A percentile compares a stretch with the other conserved stretches of the same genome.
Evolutionary conservation across 192 early-diverging fungal genomes (phyloP).

Genomic region (Umbelopsis sp.): DNA sequence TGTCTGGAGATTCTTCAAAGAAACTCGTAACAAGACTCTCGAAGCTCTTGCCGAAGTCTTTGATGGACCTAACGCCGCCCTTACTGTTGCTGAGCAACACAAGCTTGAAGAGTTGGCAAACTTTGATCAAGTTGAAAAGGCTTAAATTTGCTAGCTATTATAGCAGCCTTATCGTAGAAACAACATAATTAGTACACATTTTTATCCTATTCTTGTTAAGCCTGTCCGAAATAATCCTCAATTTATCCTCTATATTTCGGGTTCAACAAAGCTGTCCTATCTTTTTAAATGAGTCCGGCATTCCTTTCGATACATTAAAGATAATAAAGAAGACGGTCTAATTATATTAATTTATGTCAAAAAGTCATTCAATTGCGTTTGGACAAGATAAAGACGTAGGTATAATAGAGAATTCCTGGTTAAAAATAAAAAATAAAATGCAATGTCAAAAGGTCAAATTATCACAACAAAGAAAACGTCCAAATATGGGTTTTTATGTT

Average conservation of each 20-base stretch:
- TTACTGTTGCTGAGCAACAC: background rate
- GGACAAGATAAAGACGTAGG: no score
- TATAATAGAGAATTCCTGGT: no score
- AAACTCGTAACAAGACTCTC: constrained; percentile 38
- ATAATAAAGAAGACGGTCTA: no score
- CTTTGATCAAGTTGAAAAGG: background rate
- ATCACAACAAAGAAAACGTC: no score
- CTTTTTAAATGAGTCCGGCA: background rate
- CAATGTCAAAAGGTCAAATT: no score
- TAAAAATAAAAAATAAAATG: no score
- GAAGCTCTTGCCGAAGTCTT: constrained; percentile 41
- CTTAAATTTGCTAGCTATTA: background rate
- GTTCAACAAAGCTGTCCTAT: background rate
- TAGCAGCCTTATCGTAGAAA: background rate
- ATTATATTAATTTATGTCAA: no score
- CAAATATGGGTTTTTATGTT: background rate
- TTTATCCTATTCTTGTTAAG: background rate
- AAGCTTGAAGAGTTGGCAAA: background rate
- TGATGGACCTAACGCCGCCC: constrained; percentile 9
- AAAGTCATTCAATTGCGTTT: background rate
- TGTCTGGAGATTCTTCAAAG: constrained; percentile 38
- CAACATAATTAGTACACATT: background rate
- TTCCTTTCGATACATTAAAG: background rate
- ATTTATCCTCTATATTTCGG: background rate
- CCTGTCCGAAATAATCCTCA: background rate